These are phyloP conservation scores for Withania somnifera DNA, from an alignment of 305 asterid genomes.

Conservation along the genomic window DNA sequence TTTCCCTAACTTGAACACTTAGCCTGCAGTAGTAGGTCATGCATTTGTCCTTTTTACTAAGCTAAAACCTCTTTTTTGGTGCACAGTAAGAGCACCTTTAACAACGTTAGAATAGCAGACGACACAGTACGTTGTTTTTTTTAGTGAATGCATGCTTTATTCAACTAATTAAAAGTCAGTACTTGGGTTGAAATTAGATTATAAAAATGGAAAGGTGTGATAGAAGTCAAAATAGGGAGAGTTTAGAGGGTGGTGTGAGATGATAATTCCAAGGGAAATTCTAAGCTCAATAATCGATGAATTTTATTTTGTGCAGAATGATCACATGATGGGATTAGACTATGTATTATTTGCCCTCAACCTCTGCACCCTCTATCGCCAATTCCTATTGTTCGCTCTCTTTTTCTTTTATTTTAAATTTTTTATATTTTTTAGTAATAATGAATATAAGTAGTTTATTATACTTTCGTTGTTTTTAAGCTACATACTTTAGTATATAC, in stretches of 20 bases:
- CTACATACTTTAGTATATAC: too few relatives aligned
- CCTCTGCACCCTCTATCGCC: not conserved
- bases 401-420: too few relatives aligned
- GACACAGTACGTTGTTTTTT: too few relatives aligned
- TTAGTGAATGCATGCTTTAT: not conserved
- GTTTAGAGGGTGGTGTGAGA: not conserved
- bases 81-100: not conserved
- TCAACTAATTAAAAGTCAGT: not conserved
- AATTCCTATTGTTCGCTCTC: too few relatives aligned
- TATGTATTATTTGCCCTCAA: not conserved
- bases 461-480: too few relatives aligned
- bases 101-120: not conserved
- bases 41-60: not conserved
- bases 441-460: too few relatives aligned
- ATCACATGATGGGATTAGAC: not conserved
- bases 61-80: not conserved
- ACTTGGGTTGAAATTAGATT: not conserved
- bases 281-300: not conserved
- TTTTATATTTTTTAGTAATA: too few relatives aligned
- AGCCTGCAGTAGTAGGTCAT: not conserved
- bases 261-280: not conserved
- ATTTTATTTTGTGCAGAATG: not conserved
- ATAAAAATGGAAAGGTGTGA: not conserved
- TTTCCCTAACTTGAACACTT: not conserved
- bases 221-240: not conserved